These are phyloP conservation scores for Leccinum holopus DNA, from an alignment of 1,284 basidiomycete genomes.

Conservation along the genomic window DNA sequence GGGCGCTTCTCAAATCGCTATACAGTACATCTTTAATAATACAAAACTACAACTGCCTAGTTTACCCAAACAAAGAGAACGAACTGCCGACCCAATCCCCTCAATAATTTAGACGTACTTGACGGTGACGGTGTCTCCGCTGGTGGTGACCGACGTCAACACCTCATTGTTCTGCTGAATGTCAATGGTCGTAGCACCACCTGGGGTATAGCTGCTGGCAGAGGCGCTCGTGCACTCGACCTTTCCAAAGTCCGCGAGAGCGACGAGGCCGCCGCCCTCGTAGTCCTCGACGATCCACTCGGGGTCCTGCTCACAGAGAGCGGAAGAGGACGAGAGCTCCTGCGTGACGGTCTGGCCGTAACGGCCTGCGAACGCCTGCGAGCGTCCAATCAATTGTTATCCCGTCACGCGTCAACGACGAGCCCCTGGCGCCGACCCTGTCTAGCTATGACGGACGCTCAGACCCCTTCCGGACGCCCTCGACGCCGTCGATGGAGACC, in stretches of 20 bases:
- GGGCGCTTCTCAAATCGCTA: no score
- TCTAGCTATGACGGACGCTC: conserved; percentile 14
- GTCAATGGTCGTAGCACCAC: not conserved
- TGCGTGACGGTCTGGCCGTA: not conserved
- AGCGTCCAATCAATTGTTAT: conserved; percentile 24
- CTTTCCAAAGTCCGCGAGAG: not conserved
- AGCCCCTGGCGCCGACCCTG: conserved; percentile 31
- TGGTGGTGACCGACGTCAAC: not conserved
- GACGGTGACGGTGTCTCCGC: not conserved
- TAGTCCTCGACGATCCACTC: not conserved
- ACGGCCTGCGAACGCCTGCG: conserved; percentile 5
- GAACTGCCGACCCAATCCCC: not conserved
- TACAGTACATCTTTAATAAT: not conserved
- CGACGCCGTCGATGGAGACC: conserved; percentile 28
- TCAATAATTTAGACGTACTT: not conserved
- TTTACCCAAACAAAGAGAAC: not conserved
- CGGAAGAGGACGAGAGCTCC: not conserved
- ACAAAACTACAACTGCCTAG: not conserved
- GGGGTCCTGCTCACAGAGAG: not conserved
- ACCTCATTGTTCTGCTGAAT: not conserved
- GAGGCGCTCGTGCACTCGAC: not conserved
- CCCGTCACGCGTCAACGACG: conserved; percentile 31
- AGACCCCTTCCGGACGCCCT: conserved; percentile 31
- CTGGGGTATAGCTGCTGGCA: not conserved
- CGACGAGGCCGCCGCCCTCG: not conserved